Evolutionary conservation across 2,329 filamentous ascomycete species (phyloP), one percentile per base, ranked within the genome.

Genomic region (Didymella exigua): DNA sequence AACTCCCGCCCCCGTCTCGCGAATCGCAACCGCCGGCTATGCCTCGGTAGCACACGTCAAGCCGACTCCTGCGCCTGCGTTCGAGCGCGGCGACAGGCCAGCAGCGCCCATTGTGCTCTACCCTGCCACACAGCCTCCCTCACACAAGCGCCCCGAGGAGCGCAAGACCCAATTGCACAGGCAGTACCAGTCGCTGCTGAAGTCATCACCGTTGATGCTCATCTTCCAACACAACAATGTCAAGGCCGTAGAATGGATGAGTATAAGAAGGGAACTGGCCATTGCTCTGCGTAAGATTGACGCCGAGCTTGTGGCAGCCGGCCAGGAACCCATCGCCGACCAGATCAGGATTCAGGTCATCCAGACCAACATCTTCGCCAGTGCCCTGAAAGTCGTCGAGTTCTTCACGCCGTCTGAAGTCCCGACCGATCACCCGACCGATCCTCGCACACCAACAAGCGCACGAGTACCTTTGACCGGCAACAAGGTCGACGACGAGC

Each of bases 101-200:
- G 65, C 71, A 49, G 69, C 77, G 6, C 77, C 81, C 27, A 77
- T 85, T 19, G 70, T 78, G 27, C 78, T 79, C 67, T 83, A 80
- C 63, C 82, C 84, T 47, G 72, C 86, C 0, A 89, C 86, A 1
- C 92, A 97, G 76, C 93, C 93, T 2, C 91, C 91, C 4, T 96
- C 90, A 49, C 89, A 96, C 73, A 90, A 93, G 72, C 89, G 88
- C 18, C 85, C 93, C 41, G 89, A 96, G 72, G 89, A 89, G 69
- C 89, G 93, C 74, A 96, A 98, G 79, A 89, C 92, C 14, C 95
- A 99, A 77, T 83, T 98, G 18, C 85, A 89, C 63, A 87, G 93
- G 54, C 86, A 89, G 67, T 97, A 97, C 78, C 91, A 93, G 46
- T 95, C 93, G 41, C 81, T 96, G 58, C 85, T 97, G 54, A 90